phyloP scores from a whole-genome alignment of 306 rosid genomes.

The Citrullus amarus region DNA sequence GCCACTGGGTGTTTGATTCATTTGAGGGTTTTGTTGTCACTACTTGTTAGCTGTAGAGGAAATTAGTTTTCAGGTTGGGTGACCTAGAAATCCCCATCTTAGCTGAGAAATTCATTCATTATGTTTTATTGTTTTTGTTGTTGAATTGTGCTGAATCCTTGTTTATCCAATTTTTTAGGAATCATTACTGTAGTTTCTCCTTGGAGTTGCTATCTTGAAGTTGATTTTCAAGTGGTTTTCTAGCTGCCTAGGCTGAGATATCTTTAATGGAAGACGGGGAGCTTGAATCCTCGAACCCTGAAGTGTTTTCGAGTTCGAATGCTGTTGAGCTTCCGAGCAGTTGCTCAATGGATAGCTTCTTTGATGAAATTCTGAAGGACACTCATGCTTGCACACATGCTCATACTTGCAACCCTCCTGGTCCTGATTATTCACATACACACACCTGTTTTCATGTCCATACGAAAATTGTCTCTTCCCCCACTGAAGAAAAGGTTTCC shows the following conservation, averaged over 20 bases:
- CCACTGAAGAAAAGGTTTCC: constrained; percentile 46
- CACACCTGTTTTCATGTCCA: constrained; percentile 96
- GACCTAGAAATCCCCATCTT: not conserved
- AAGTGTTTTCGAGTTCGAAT: constrained; percentile 52
- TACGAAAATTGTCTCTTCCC: constrained; percentile 64
- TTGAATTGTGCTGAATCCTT: not conserved
- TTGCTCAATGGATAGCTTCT: constrained; percentile 80
- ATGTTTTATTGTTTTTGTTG: not conserved
- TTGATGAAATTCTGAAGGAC: constrained; percentile 68
- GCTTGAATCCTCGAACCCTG: constrained; percentile 66
- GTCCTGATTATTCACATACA: constrained; percentile 81
- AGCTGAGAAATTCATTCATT: not conserved
- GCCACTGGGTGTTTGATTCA: not conserved
- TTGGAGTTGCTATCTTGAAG: not conserved
- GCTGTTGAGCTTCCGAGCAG: constrained; percentile 53
- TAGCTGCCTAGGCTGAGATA: not conserved
- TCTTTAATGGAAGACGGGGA: constrained; percentile 81
- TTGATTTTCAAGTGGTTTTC: not conserved
- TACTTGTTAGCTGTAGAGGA: not conserved
- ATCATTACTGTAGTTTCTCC: not conserved
- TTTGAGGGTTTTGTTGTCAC: not conserved
- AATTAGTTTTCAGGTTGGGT: not conserved
- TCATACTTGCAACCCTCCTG: constrained; percentile 97
- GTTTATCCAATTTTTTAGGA: not conserved
- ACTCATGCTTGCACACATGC: constrained; percentile 84